These are phyloP conservation scores for Bipolaris cookei DNA, from an alignment of 2,329 filamentous ascomycete genomes.

Conservation along the genomic window DNA sequence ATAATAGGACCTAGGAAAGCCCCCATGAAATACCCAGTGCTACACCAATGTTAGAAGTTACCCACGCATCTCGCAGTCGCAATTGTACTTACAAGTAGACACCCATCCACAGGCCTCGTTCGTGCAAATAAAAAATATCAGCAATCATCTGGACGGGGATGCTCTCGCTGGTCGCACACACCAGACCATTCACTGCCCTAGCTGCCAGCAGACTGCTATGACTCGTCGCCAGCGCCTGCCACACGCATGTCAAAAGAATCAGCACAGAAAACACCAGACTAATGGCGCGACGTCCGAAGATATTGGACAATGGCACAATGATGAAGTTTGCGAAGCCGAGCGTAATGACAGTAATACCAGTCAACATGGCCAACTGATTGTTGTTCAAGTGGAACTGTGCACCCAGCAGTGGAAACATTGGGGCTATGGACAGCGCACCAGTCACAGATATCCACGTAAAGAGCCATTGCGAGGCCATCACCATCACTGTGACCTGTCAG, in stretches of 20 bases:
- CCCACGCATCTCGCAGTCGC: too few species aligned
- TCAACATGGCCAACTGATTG: conserved; percentile 51
- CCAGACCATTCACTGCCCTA: conserved; percentile 52
- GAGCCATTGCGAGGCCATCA: conserved; percentile 49
- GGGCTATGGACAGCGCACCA: conserved; percentile 52
- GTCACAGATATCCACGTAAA: conserved; percentile 54
- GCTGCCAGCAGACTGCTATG: conserved; percentile 53
- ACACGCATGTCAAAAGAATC: conserved; percentile 52
- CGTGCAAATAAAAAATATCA: conserved; percentile 55
- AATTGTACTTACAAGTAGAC: conserved; percentile 45
- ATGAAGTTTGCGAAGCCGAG: conserved; percentile 55
- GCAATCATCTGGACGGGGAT: conserved; percentile 54
- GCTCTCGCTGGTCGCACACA: conserved; percentile 53
- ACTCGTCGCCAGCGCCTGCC: conserved; percentile 53
- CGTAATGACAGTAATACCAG: conserved; percentile 54
- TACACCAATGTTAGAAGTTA: conserved; percentile 13
- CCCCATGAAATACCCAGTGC: conserved; percentile 52
- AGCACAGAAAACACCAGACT: conserved; percentile 51
- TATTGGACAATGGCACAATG: conserved; percentile 54
- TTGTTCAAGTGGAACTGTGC: conserved; percentile 51
- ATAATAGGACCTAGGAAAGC: conserved; percentile 55
- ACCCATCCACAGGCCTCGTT: conserved; percentile 51
- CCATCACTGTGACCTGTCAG: conserved; percentile 34
- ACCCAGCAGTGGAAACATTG: conserved; percentile 53
- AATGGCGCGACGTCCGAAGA: conserved; percentile 52